Base-by-base conservation (phyloP, 805 yeast species). In the Saturnispora hagleri region DNA sequence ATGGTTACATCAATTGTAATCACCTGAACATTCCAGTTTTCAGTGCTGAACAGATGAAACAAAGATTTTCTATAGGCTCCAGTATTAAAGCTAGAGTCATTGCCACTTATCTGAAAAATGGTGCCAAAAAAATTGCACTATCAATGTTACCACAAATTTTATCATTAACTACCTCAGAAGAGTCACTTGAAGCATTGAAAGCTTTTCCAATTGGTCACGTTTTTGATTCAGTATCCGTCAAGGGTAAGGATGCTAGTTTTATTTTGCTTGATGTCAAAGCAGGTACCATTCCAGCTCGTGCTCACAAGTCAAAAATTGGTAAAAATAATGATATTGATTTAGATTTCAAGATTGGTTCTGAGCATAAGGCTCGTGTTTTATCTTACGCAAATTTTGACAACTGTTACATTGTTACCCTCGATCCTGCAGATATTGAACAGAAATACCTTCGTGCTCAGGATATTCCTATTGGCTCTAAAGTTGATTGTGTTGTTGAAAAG, bases 161-260 rank as follows among this genome's bases (percentile, higher is more conserved):
- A 48, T 55, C 53, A 20, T 50, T 52, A 24, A 36, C 52, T 9
- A 62, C 61, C 2, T 59, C 60, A 18, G 43, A 50, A 38, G 52
- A 50, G n/a, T 50, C 52, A 8, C 34, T 50, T 28, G 61, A 70
- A 3, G 66, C 73, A 24, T 60, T 81, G 46, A 82, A 79, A 48
- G 84, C 90, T 0, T 84, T 86, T 69, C 89, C 93, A 27, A 66
- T 83, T 42, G 98, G 99, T n/a, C 82, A 82, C 56, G 70, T 72
- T 20, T 73, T 83, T 49, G 84, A 81, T 1, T 68, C 68, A 2
- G 86, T 81, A 36, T 76, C 76, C 28, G 75, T 89, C 27, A 70
- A 74, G 48, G 87, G 86, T 36, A 70, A 74, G 49, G 89, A 83
- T 60, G 60, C 76, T 2, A 70, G 74, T 49, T 84, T 76, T 60